phyloP scores from a whole-genome alignment of 192 early-diverging fungal genomes.

The Backusella australiensis region DNA sequence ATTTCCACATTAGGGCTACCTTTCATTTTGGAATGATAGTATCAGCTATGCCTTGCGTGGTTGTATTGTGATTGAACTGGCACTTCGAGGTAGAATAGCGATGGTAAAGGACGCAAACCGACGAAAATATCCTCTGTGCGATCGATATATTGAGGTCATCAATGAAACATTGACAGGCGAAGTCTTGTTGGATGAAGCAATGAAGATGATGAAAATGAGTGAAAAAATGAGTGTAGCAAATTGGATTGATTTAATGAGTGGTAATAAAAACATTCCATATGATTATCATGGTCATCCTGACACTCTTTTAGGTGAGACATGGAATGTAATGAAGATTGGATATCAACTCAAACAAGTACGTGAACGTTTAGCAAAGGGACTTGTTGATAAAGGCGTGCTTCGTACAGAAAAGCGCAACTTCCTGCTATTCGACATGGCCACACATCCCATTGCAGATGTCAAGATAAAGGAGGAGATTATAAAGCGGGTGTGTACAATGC shows the following conservation, averaged over 20 bases:
- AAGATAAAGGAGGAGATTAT: constrained; percentile 85
- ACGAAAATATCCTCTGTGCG: constrained; percentile 65
- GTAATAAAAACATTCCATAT: constrained; percentile 38
- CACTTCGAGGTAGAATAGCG: constrained; percentile 84
- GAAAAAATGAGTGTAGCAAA: constrained; percentile 74
- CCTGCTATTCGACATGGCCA: constrained; percentile 94
- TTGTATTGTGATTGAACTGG: constrained; percentile 92
- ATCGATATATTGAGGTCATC: constrained; percentile 82
- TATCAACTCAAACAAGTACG: constrained; percentile 97
- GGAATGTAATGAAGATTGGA: constrained; percentile 95
- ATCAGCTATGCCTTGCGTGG: constrained; percentile 95
- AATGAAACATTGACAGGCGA: constrained; percentile 84
- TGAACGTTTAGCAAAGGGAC: constrained; percentile 89
- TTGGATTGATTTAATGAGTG: constrained; percentile 97
- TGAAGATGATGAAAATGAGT: constrained; percentile 83
- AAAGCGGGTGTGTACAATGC: constrained; percentile 70
- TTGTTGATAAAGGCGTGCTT: constrained; percentile 95
- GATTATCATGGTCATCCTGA: not conserved
- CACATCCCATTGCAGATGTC: constrained; percentile 88
- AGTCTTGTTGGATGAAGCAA: constrained; percentile 90
- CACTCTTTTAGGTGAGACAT: constrained; percentile 80
- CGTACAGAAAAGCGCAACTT: constrained; percentile 96
- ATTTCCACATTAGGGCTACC: constrained; percentile 59
- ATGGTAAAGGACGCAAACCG: constrained; percentile 81
- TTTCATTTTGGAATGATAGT: constrained; percentile 99